These are phyloP conservation scores for Torulaspora indica DNA, from an alignment of 805 yeast species.

Conservation along the genomic window DNA sequence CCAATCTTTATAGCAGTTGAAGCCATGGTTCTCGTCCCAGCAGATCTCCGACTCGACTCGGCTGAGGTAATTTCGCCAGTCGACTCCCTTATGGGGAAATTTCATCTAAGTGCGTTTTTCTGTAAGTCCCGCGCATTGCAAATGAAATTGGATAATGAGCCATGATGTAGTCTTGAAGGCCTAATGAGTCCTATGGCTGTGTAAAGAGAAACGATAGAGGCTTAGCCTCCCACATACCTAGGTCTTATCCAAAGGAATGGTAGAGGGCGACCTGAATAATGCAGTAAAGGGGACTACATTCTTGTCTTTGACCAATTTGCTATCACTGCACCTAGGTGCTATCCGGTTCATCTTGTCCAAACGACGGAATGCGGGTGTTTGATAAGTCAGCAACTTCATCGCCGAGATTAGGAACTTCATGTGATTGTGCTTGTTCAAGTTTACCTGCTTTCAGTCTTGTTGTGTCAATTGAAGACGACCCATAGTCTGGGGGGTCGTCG, in stretches of 20 bases:
- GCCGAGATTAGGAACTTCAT: conserved; percentile 1
- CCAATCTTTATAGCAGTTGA: neutral
- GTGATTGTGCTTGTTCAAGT: conserved; percentile 7
- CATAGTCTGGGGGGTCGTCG: conserved; percentile 23
- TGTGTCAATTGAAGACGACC: conserved; percentile 1
- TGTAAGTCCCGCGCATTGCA: conserved; percentile 5
- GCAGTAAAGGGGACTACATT: neutral
- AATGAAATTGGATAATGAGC: neutral
- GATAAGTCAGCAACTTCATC: conserved; percentile 1
- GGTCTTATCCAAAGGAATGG: neutral
- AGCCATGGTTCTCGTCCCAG: neutral
- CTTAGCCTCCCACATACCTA: neutral
- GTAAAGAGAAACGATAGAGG: neutral
- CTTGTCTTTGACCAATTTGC: neutral
- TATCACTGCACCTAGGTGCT: neutral
- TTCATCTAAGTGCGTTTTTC: neutral
- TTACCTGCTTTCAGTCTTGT: neutral
- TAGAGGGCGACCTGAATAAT: neutral
- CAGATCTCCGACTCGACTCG: neutral
- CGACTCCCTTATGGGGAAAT: neutral
- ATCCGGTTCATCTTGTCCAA: conserved; percentile 33
- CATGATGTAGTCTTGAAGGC: neutral
- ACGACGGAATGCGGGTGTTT: conserved; percentile 28
- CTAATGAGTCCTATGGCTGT: too few relatives aligned
- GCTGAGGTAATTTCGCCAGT: conserved; percentile 2